Evolutionary conservation across 2,329 filamentous ascomycete species (phyloP).

Genomic region (Penicillium sp.): DNA sequence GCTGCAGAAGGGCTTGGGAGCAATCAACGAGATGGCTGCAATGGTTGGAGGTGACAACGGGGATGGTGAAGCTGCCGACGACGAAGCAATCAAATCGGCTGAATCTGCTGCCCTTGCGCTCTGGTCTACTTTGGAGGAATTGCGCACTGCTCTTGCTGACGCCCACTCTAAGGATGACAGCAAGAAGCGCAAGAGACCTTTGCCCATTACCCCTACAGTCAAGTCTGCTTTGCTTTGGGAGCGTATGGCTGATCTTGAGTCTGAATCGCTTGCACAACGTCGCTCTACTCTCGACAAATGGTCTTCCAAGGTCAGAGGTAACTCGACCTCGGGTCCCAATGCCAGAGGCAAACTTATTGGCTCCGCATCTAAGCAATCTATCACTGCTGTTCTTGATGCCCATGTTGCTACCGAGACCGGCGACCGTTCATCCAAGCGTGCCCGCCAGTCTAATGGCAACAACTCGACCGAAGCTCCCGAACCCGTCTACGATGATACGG

Average conservation of each 20-base stretch:
- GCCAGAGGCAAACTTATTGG: slow-evolving; percentile 63
- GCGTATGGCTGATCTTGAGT: slow-evolving; percentile 67
- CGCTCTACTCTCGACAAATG: slow-evolving; percentile 81
- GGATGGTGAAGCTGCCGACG: slow-evolving; percentile 20
- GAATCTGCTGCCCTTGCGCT: slow-evolving; percentile 83
- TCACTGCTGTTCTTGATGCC: slow-evolving; percentile 46
- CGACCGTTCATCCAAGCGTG: slow-evolving; percentile 34
- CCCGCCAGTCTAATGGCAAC: slow-evolving; percentile 21
- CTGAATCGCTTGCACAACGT: slow-evolving; percentile 59
- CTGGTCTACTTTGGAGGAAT: slow-evolving; percentile 66
- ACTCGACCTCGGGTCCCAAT: slow-evolving; percentile 52
- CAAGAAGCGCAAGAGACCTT: slow-evolving; percentile 50
- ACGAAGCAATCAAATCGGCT: slow-evolving; percentile 66
- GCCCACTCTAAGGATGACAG: slow-evolving; percentile 33
- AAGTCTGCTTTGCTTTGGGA: slow-evolving; percentile 70
- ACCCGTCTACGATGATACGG: slow-evolving; percentile 85
- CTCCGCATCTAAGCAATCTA: slow-evolving; percentile 52
- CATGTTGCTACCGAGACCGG: slow-evolving; percentile 44
- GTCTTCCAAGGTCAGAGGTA: slow-evolving; percentile 72
- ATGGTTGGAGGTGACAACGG: slow-evolving; percentile 43
- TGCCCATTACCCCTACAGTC: slow-evolving; percentile 52
- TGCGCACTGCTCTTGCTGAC: slow-evolving; percentile 41
- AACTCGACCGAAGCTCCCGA: slow-evolving; percentile 28
- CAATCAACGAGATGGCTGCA: slow-evolving; percentile 70
- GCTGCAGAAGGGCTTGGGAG: slow-evolving; percentile 84